Base-by-base conservation (phyloP, 1,139 yeast species). In the Maudiozyma humilis region DNA sequence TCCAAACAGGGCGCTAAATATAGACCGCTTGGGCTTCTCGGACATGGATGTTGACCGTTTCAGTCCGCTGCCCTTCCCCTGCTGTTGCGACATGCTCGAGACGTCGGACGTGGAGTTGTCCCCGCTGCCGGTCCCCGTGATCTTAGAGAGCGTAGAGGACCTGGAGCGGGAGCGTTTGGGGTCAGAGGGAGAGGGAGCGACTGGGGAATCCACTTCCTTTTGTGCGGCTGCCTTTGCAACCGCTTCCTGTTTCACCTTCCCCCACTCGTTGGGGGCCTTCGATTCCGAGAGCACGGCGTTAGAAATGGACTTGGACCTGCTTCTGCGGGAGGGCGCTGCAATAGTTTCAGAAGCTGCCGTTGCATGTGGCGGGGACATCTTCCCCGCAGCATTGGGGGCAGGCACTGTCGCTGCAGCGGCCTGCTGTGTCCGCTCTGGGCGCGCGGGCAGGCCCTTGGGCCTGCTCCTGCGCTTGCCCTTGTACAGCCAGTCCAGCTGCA, bases 401-500 rank as follows among this genome's bases (percentile, higher is more conserved):
- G 33, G 4, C 10, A 32, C 36, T 15, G 36, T 17, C 3, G 36
- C 17, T 14, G 36, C 18, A 13, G 35, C 16, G 12, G 10, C 16
- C 2, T 12, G 5, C 25, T 17, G 23, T n/a, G 23, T 16, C 38
- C 29, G 16, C 29, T 20, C 16, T 19, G 32, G 37, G 38, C 30
- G 39, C n/a, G 36, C 18, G 10, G 19, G 16, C 17, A 36, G 13
- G 6, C 20, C 39, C 17, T 32, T 39, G 17, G 36, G 27, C 17
- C 16, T 39, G 25, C 14, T 30, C 35, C 35, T 47, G 17, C 42
- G 47, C 43, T 51, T 55, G 14, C 59, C 60, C 44, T 51, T 57
- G 48, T 59, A 59, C 41, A 59, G 45, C 64, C 64, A 59, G 38
- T 57, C 63, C 12, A 57, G 49, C 20, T 57, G 56, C 23, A 59